Evolutionary conservation across 2,329 filamentous ascomycete species (phyloP).

Genomic region (Atkinsonella texensis): DNA sequence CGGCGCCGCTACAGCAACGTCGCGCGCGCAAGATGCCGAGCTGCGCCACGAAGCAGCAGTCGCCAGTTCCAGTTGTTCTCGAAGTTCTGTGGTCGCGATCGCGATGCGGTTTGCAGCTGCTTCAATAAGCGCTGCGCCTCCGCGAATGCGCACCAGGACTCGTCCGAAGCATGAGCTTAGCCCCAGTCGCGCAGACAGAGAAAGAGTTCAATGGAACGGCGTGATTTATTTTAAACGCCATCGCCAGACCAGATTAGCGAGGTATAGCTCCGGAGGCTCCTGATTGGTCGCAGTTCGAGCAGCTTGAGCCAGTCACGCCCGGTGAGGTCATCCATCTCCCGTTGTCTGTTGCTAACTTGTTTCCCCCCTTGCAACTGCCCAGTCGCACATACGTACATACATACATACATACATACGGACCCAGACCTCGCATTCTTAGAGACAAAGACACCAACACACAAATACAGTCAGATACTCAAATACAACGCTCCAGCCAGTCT

Average conservation of each 20-base stretch:
- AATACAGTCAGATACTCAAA: neutral
- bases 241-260: neutral
- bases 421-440: neutral
- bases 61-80: no score
- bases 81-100: neutral
- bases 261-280: no score
- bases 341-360: neutral
- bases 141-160: neutral
- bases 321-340: constrained; percentile 7
- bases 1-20: neutral
- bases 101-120: neutral
- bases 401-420: no score
- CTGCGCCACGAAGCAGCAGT: neutral
- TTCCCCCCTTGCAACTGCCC: constrained; percentile 5
- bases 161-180: neutral
- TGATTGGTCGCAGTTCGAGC: constrained; percentile 3
- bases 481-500: neutral
- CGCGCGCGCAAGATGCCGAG: no score
- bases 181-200: neutral
- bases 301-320: constrained; percentile 3
- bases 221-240: neutral
- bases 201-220: no score
- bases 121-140: neutral
- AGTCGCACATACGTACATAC: neutral
- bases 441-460: neutral